Evolutionary conservation across 2,329 filamentous ascomycete genomes (phyloP), one percentile per base, ranked within the genome.

Genomic region (Fusarium temperatum): DNA sequence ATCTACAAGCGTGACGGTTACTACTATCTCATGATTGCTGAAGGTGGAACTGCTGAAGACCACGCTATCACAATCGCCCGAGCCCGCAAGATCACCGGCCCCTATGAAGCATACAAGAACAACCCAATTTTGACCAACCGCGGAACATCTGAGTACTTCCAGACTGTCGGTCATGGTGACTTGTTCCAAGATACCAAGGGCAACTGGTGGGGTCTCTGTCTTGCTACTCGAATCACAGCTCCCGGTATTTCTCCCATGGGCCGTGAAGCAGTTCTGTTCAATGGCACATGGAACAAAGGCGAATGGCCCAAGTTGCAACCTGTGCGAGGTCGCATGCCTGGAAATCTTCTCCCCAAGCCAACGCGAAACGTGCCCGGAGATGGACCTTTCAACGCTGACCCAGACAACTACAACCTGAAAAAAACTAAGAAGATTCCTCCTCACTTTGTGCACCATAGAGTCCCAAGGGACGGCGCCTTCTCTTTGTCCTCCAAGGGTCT

Each of bases 231-330:
- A 11, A 70, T 42, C 7, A 67, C 67, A 26, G 30, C 73, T 6
- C 26, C 56, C 8, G 14, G 75, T 74, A 53, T 83, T 18, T 84
- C 82, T 35, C 83, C 84, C 0, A 85, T 86, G 85, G 85, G 85
- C 1, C 78, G 86, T 8, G 86, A 88, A 73, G 84, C 83, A 0
- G 81, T 86, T 6, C 68, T 87, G 1, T 83, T 82, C 17, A 83
- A 86, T 0, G 86, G 84, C 5, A 85, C 81, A 4, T 91, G 87
- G 89, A 68, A 83, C 0, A 78, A 83, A 8, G 85, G 83, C 1
- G 82, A 85, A 12, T 90, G 87, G 86, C 88, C 88, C 0, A 47
- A 84, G 56, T 70, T 85, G 60, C 54, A 77, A n/a, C 69, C 66
- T 1, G 73, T 81, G 8, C 64, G 66, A 18, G 80, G 78, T 1